A percentile compares a stretch with the other conserved stretches of the same genome.
Evolutionary conservation across 2,329 filamentous ascomycete genomes (phyloP).

Genomic region (Trichoderma brevicompactum): DNA sequence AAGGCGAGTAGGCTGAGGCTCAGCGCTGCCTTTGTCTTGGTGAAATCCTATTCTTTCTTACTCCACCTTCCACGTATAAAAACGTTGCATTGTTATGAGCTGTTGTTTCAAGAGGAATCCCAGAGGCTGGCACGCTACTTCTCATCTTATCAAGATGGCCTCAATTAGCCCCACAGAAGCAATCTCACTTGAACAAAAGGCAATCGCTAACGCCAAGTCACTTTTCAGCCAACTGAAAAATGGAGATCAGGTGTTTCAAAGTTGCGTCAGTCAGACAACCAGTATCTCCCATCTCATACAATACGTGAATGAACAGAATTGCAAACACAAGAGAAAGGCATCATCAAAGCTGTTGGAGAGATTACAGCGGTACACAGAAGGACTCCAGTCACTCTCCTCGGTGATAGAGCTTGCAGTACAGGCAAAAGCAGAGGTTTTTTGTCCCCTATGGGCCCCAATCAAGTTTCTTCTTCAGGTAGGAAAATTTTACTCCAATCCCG

Average conservation of each 20-base stretch:
- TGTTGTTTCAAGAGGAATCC: too few relatives aligned
- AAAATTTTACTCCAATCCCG: not conserved
- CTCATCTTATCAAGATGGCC: not conserved
- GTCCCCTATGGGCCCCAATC: not conserved
- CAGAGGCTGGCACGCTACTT: too few relatives aligned
- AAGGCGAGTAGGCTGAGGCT: too few relatives aligned
- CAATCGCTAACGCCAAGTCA: constrained; percentile 1
- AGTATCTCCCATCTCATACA: not conserved
- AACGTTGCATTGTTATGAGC: too few relatives aligned
- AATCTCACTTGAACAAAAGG: not conserved
- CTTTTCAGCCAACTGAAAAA: not conserved
- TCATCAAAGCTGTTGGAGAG: not conserved
- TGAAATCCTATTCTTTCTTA: too few relatives aligned
- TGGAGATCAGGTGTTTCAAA: not conserved
- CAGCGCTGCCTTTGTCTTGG: too few relatives aligned
- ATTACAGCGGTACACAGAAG: not conserved
- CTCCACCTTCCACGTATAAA: too few relatives aligned
- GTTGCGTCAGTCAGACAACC: not conserved
- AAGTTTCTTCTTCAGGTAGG: constrained; percentile 3
- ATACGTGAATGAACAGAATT: not conserved
- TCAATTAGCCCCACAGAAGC: not conserved
- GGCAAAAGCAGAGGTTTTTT: not conserved
- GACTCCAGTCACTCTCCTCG: not conserved
- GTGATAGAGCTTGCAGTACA: not conserved
- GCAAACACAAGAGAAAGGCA: not conserved